Conservation (phyloP, 495 filamentous ascomycete genomes). For the Trichoderma reesei region DNA sequence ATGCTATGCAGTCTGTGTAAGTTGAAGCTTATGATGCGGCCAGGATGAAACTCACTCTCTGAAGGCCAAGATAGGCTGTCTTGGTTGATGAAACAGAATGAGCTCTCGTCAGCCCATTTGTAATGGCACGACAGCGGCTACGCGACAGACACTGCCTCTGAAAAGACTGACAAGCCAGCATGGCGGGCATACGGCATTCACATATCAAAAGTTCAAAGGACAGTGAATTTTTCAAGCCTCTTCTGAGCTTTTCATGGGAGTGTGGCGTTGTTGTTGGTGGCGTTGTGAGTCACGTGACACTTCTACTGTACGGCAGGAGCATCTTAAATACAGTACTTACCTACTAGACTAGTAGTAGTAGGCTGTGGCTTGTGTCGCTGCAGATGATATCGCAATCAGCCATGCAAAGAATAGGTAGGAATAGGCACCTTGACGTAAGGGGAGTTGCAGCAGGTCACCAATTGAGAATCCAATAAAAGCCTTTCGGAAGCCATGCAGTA, state of each 20-base stretch:
- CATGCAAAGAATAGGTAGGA: no score
- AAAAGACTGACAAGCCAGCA: not conserved
- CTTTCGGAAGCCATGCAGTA: no score
- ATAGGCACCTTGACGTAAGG: no score
- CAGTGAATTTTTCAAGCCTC: conserved; percentile 3
- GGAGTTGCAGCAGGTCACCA: no score
- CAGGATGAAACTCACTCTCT: not conserved
- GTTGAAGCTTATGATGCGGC: not conserved
- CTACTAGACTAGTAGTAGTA: no score
- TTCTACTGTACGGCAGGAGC: no score
- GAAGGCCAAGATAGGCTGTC: not conserved
- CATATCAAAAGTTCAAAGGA: not conserved
- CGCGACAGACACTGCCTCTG: not conserved
- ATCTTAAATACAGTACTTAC: no score
- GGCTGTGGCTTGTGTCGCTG: no score
- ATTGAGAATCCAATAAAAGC: no score
- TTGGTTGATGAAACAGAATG: not conserved
- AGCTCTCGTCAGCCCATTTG: not conserved
- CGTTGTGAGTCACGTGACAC: not conserved
- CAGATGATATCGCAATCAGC: no score
- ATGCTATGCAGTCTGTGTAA: not conserved
- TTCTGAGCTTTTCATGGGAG: not conserved
- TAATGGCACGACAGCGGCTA: not conserved
- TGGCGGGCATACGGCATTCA: not conserved
- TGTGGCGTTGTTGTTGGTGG: not conserved